These are phyloP conservation scores for Russula ochroleuca DNA, from an alignment of 768 basidiomycete species.

Conservation along the genomic window DNA sequence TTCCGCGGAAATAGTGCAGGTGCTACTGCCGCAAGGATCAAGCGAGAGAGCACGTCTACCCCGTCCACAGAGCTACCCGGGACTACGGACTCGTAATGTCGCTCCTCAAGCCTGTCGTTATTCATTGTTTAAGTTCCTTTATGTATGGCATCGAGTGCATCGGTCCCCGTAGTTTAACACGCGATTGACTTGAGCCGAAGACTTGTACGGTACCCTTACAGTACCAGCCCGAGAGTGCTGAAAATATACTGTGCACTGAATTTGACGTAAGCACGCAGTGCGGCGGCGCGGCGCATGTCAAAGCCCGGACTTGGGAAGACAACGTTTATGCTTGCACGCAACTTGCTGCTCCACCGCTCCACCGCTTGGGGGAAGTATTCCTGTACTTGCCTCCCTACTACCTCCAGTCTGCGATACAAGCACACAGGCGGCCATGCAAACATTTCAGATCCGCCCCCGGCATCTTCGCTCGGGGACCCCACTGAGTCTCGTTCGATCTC, in stretches of 20 bases:
- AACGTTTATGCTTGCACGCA: conserved; percentile 13
- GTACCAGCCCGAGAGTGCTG: too few relatives aligned
- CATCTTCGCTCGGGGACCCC: conserved; percentile 1
- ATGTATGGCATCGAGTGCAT: too few relatives aligned
- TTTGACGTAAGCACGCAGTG: background rate
- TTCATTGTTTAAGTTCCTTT: too few relatives aligned
- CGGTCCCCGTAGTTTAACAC: too few relatives aligned
- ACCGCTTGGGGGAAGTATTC: conserved; percentile 10
- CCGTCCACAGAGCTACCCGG: conserved; percentile 6
- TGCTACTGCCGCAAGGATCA: conserved; percentile 32
- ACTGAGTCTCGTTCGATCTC: conserved; percentile 20
- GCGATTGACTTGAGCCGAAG: too few relatives aligned
- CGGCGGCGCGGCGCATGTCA: too few relatives aligned
- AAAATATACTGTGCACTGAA: too few relatives aligned
- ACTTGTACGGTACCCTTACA: background rate
- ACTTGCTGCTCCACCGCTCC: conserved; percentile 9
- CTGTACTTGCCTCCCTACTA: conserved; percentile 1
- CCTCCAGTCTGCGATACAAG: background rate
- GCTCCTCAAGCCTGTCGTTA: background rate
- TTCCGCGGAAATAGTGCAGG: conserved; percentile 71
- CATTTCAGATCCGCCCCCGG: conserved; percentile 3
- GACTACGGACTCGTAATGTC: background rate
- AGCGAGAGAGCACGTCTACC: conserved; percentile 2
- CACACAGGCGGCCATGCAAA: background rate
- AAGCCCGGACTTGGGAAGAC: background rate